Evolutionary conservation across 2,329 filamentous ascomycete species (phyloP), one percentile per base, ranked within the genome.

Genomic region (Xylaria sp.): DNA sequence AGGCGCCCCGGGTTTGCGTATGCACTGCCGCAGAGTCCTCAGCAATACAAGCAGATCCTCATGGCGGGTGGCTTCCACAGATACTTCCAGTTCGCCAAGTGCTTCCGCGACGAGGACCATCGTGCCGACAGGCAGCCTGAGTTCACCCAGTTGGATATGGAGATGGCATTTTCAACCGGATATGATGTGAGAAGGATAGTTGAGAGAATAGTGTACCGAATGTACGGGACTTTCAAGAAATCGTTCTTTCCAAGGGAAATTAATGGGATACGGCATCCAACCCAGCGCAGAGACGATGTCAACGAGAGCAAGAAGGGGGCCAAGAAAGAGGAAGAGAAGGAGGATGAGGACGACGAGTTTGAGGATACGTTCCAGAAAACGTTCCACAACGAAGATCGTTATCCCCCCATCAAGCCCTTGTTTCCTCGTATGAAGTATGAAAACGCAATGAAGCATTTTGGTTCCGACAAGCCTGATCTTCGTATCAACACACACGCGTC

Each of bases 1-100:
- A 81, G 94, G 22, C 83, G 81, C 34, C 80, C 79, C 1, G 91
- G 91, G 0, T 76, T 86, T 56, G 92, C 91, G 2, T 99, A 97
- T 71, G 94, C 94, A 7, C 77, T 99, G 18, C 92, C 92, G 0
- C 95, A 99, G 71, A 97, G 93, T 61, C 94, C 94, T 0, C 94
- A 99, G 71, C 94, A 99, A 71, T 99, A 97, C 70, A 99, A 99
- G 75, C 94, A 99, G 75, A 90, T 97, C 1, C 81, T 99, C 39
- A 97, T 99, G 92, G 90, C 92, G 0, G 89, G 90, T 56, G 93
- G 93, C 0, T 82, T 97, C 9, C 76, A 80, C 1, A 84, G 82
- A 39, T 99, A 99, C 70, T 95, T 88, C 72, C 94, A 99, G 66
- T 91, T 97, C 74, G 95, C 94, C 1, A 88, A 86, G 60, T 99